Conservation (phyloP, 1,139 yeast species). For the Casaregolazyma lundiana region DNA sequence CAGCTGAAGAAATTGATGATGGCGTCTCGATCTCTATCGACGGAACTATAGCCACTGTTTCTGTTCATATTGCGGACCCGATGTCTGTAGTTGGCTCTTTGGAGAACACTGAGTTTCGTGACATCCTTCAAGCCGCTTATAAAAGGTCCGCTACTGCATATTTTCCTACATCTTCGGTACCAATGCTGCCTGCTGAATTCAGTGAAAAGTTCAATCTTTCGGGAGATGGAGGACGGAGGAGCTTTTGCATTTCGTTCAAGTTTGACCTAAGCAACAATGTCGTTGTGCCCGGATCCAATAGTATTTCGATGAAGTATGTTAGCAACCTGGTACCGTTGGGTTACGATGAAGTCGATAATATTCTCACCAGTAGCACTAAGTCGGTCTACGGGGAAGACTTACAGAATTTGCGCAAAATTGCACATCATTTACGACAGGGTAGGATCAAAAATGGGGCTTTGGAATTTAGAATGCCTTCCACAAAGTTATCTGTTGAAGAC, state of each 20-base stretch:
- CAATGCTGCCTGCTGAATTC: slow-evolving; percentile 66
- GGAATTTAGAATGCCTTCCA: slow-evolving; percentile 12
- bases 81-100: slow-evolving; percentile 49
- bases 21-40: slow-evolving; percentile 62
- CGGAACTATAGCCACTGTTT: slow-evolving; percentile 41
- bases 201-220: slow-evolving; percentile 50
- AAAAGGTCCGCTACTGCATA: slow-evolving; percentile 66
- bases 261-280: slow-evolving; percentile 33
- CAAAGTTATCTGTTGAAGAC: slow-evolving; percentile 14
- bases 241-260: slow-evolving; percentile 44
- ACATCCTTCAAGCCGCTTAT: slow-evolving; percentile 54
- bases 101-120: slow-evolving; percentile 32
- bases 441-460: slow-evolving; percentile 19
- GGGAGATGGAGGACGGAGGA: slow-evolving; percentile 41
- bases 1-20: slow-evolving; percentile 91
- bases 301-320: slow-evolving; percentile 37
- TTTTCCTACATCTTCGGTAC: slow-evolving; percentile 59
- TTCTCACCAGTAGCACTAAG: slow-evolving; percentile 26
- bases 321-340: slow-evolving; percentile 45
- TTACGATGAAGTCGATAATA: slow-evolving; percentile 46
- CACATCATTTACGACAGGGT: slow-evolving; percentile 31
- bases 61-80: slow-evolving; percentile 88
- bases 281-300: slow-evolving; percentile 20
- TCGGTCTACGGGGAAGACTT: slow-evolving; percentile 32
- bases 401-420: slow-evolving; percentile 32